These are phyloP conservation scores for Austroboletus rostrupii DNA, from an alignment of 1,284 basidiomycete genomes.

Conservation along the genomic window DNA sequence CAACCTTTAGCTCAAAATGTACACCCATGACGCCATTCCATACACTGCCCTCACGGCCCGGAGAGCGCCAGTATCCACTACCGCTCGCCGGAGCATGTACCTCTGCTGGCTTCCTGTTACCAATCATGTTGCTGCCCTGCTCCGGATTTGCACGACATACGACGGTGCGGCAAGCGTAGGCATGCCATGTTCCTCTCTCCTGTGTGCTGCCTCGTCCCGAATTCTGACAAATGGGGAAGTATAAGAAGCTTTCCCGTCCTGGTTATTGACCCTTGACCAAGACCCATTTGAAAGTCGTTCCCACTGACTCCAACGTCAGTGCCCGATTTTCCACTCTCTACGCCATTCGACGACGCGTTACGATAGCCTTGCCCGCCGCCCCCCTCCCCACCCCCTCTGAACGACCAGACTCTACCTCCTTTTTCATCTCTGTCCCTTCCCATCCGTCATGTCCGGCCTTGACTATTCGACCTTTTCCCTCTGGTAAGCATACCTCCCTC, in stretches of 20 bases:
- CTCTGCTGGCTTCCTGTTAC: constrained; percentile 31
- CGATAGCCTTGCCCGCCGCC: constrained; percentile 11
- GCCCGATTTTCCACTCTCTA: constrained; percentile 19
- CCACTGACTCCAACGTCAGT: constrained; percentile 18
- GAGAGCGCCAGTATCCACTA: constrained; percentile 18
- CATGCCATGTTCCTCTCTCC: constrained; percentile 26
- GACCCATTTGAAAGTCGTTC: constrained; percentile 23
- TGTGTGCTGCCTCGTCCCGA: constrained; percentile 22
- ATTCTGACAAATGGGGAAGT: constrained; percentile 22
- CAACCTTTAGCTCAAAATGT: constrained; percentile 16
- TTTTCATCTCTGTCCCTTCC: background rate
- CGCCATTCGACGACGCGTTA: constrained; percentile 1
- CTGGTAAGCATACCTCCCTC: constrained; percentile 14
- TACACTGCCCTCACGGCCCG: constrained; percentile 26
- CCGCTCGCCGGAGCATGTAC: constrained; percentile 29
- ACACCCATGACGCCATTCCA: constrained; percentile 24
- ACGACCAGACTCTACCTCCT: background rate
- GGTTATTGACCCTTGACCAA: constrained; percentile 23
- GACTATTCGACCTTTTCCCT: constrained; percentile 30
- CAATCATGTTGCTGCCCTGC: constrained; percentile 31
- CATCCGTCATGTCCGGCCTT: constrained; percentile 21
- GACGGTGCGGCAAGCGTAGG: constrained; percentile 28
- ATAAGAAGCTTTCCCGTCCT: constrained; percentile 28
- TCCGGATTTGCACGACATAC: constrained; percentile 32
- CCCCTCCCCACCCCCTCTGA: constrained; percentile 12